Evolutionary conservation across 2,329 filamentous ascomycete genomes (phyloP).

Genomic region (Ceratocystis lukuohia): DNA sequence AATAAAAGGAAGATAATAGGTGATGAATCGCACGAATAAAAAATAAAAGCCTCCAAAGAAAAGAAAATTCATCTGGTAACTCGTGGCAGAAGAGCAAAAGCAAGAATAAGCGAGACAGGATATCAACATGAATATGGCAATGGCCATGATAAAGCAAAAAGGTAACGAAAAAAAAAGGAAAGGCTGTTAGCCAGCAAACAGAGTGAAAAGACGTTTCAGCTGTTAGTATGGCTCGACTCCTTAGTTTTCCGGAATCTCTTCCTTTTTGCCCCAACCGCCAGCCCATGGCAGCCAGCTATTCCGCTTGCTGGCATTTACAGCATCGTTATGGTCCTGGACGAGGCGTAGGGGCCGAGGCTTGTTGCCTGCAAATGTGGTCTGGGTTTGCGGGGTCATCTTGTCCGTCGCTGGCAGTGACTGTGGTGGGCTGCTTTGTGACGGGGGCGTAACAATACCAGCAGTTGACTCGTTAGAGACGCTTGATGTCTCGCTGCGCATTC

Average conservation of each 20-base stretch:
- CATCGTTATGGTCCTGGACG: constrained; percentile 61
- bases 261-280: constrained; percentile 37
- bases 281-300: constrained; percentile 54
- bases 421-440: constrained; percentile 40
- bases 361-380: constrained; percentile 47
- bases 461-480: constrained; percentile 53
- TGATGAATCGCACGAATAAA: background rate
- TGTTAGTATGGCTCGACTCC: background rate
- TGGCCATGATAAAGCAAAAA: constrained; percentile 2
- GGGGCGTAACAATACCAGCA: constrained; percentile 34
- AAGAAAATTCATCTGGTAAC: background rate
- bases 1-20: constrained; percentile 9
- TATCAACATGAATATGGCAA: background rate
- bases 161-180: background rate
- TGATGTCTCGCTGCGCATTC: constrained; percentile 52
- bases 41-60: constrained; percentile 9
- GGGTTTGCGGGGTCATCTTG: constrained; percentile 45
- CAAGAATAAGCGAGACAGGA: background rate
- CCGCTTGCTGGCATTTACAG: constrained; percentile 40
- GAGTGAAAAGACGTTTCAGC: background rate
- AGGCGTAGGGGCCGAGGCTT: constrained; percentile 77
- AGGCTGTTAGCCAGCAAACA: background rate
- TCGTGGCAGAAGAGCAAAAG: background rate
- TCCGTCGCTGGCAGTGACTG: constrained; percentile 22
- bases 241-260: constrained; percentile 26